These are phyloP conservation scores for Podaxis sp. DNA, from an alignment of 768 basidiomycete species.

Conservation along the genomic window DNA sequence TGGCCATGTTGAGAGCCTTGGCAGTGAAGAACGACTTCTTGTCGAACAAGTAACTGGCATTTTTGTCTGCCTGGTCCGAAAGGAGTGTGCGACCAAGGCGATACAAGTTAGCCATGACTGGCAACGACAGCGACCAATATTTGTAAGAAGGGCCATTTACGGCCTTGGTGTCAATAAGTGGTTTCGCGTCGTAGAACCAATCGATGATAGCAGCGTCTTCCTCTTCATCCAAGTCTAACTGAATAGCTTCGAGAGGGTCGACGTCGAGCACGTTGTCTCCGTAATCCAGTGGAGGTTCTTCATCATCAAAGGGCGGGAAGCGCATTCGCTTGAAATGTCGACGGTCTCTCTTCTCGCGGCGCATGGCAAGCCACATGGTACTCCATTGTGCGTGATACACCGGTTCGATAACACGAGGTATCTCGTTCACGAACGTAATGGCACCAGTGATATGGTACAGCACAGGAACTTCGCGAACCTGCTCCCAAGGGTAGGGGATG, in stretches of 20 bases:
- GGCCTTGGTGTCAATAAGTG: slow-evolving; percentile 83
- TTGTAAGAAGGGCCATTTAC: slow-evolving; percentile 94
- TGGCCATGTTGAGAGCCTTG: slow-evolving; percentile 95
- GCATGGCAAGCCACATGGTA: slow-evolving; percentile 99
- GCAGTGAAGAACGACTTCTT: slow-evolving; percentile 98
- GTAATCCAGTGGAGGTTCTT: slow-evolving; percentile 98
- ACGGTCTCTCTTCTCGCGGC: slow-evolving; percentile 96
- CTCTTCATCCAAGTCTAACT: slow-evolving; percentile 89
- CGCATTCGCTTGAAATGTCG: slow-evolving; percentile 99
- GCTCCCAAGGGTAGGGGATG: slow-evolving; percentile 97
- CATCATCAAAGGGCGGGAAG: slow-evolving; percentile 98
- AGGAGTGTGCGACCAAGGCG: slow-evolving; percentile 92
- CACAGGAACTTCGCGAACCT: slow-evolving; percentile 98
- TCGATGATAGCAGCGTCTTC: slow-evolving; percentile 92
- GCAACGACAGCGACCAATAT: slow-evolving; percentile 91
- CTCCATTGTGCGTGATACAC: slow-evolving; percentile 99
- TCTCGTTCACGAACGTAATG: slow-evolving; percentile 99
- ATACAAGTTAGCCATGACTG: slow-evolving; percentile 95
- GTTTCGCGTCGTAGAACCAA: slow-evolving; percentile 99
- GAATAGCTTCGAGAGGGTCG: slow-evolving; percentile 96
- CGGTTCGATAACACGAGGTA: slow-evolving; percentile 95
- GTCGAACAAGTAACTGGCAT: slow-evolving; percentile 93
- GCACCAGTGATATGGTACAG: slow-evolving; percentile 99
- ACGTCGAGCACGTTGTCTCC: slow-evolving; percentile 99
- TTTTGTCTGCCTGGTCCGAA: slow-evolving; percentile 89